Percentiles rank a stretch among this genome's conserved stretches.
phyloP scores from a whole-genome alignment of 495 filamentous ascomycete genomes.

The Recurvomyces mirabilis region DNA sequence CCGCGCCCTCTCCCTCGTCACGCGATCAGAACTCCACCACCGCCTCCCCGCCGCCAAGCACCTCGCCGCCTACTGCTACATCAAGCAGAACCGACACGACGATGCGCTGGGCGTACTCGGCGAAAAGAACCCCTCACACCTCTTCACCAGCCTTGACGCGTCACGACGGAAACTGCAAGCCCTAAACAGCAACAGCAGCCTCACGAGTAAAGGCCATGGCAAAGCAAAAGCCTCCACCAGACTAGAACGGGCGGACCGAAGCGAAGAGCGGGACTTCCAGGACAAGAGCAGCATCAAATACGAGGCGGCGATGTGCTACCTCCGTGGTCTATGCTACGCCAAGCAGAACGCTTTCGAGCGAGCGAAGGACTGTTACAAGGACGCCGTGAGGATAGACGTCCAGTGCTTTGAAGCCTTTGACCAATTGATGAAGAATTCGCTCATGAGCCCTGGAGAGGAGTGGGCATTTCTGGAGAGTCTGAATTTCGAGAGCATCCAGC shows the following conservation, averaged over 20 bases:
- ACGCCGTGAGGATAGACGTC: slow-evolving; percentile 90
- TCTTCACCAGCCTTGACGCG: slow-evolving; percentile 55
- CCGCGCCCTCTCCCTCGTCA: slow-evolving; percentile 71
- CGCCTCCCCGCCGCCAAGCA: slow-evolving; percentile 78
- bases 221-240: slow-evolving; percentile 16
- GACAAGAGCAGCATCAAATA: slow-evolving; percentile 64
- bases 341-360: slow-evolving; percentile 97
- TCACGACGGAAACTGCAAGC: slow-evolving; percentile 48
- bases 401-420: slow-evolving; percentile 98
- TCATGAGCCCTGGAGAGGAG: slow-evolving; percentile 97
- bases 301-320: slow-evolving; percentile 94
- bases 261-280: slow-evolving; percentile 56
- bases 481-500: slow-evolving; percentile 67
- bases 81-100: slow-evolving; percentile 78
- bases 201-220: slow-evolving; percentile 40
- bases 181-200: slow-evolving; percentile 30
- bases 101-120: slow-evolving; percentile 82
- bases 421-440: slow-evolving; percentile 90
- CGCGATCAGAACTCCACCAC: slow-evolving; percentile 71
- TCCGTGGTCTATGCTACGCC: slow-evolving; percentile 85
- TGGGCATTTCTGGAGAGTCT: slow-evolving; percentile 84
- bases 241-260: slow-evolving; percentile 45
- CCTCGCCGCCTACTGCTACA: slow-evolving; percentile 82
- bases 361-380: slow-evolving; percentile 96
- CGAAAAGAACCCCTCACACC: slow-evolving; percentile 80